Evolutionary conservation across 2,329 filamentous ascomycete genomes (phyloP), one percentile per base, ranked within the genome.

Genomic region (Bipolaris gigantea): DNA sequence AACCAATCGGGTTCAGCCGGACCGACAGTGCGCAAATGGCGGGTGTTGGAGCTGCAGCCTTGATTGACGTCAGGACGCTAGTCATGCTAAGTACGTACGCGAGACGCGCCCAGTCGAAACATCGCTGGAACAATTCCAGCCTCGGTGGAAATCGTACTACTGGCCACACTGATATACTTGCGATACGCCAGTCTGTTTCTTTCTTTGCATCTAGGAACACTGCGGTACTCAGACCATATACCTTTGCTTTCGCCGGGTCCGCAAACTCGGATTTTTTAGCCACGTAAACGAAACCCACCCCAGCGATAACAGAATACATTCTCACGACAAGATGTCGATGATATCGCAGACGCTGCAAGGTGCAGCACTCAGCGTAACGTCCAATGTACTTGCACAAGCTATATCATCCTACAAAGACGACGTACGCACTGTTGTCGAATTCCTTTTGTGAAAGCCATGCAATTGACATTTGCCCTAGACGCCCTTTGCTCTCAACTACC

Each of bases 361-460:
- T 18, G 83, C 84, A 19, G 69, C 85, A 30, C 80, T 93, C 33
- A 84, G 82, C 58, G 83, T 83, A 45, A 77, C 86, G 15, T 90
- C 89, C 56, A 92, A 90, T 67, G 70, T 92, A 23, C 75, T 93
- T 43, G 90, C 89, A 9, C 90, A 94, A 74, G 76, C 80, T 53
- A 83, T 94, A 56, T 81, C 81, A 7, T 82, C 86, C 7, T 86
- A 87, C 64, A 82, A 81, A 64, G 74, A 76, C 36, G 77, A 83
- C 64, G 88, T 89, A 79, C 56, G 78, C 52, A 10, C 19, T 35
- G 15, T 42, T 36, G 42, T 23, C 19, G 25, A 47, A n/a, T 27
- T 27, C 8, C 4, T 10, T 11, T 11, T 34, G 6, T 5, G 32
- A 34, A 18, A 21, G 16, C n/a, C 32, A 30, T 30, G 34, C 51